Base-by-base conservation (phyloP, 1,284 basidiomycete genomes). In the Moesziomyces globuligerus region DNA sequence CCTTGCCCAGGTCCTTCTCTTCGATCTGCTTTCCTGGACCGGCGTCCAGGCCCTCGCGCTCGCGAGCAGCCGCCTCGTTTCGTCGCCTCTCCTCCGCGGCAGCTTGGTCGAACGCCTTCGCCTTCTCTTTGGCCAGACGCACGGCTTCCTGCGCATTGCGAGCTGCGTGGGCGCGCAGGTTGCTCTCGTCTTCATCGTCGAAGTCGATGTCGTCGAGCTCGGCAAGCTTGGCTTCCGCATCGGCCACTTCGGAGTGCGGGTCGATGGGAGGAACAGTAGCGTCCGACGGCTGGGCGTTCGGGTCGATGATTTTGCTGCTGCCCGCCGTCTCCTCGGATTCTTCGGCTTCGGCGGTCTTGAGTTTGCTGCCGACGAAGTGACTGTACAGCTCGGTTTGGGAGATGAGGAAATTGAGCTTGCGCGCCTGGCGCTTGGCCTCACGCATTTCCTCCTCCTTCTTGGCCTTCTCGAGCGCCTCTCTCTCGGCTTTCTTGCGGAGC, bases 341-440 rank as follows among this genome's bases (percentile, higher is more conserved):
- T 83, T 96, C 92, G 24, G 94, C 89, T 81, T 97, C 94, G 56
- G 89, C 88, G 41, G 95, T 98, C 85, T 96, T 97, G 76, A 98
- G 88, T 85, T 98, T 98, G 84, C 90, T 97, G 37, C 96, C 95
- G 60, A 99, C 93, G 86, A 98, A 98, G 86, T 99, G 96, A 74
- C 93, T 96, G 85, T 98, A 99, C 11, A 98, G 88, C 83, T 99
- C 96, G 11, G 96, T 98, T 84, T 98, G 96, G 62, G 93, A 98
- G 84, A 99, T 95, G 83, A 99, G 86, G 86, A 98, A 99, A 85
- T 98, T 97, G 56, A 99, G 88, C 84, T 98, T 98, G 74, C 96
- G 88, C 4, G 94, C 92, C 84, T 97, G 94, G 48, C 96, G 87
- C 59, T 95, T 92, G 25, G 92, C 91, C 84, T 99, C 96, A 47